Conservation (phyloP, 73 alveolate species). For the Stentor coeruleus region DNA sequence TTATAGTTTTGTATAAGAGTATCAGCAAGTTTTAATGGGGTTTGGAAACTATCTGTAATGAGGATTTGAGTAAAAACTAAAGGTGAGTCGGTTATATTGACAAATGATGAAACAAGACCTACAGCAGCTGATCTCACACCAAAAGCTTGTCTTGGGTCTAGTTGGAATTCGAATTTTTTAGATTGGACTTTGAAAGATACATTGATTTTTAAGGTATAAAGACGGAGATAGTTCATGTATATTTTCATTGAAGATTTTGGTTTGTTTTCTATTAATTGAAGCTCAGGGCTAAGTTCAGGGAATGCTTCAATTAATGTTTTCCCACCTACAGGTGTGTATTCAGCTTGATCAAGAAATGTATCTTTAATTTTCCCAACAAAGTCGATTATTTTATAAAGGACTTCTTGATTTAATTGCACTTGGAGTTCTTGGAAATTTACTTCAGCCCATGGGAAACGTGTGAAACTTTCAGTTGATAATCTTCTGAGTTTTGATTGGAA, state of each 20-base stretch:
- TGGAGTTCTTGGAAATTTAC: background rate
- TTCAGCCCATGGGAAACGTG: conserved; percentile 31
- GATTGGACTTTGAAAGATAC: conserved; percentile 30
- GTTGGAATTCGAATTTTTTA: background rate
- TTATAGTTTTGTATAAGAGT: conserved; percentile 50
- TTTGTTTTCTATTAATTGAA: conserved; percentile 32
- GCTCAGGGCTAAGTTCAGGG: conserved; percentile 27
- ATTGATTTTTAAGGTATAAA: conserved; percentile 46
- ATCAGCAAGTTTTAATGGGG: conserved; percentile 26
- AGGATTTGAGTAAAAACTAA: conserved; percentile 43
- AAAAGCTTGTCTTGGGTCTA: conserved; percentile 42
- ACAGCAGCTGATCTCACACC: conserved; percentile 34
- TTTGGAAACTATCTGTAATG: conserved; percentile 40
- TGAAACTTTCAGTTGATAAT: conserved; percentile 11
- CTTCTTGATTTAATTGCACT: background rate
- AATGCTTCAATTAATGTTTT: background rate
- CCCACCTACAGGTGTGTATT: background rate
- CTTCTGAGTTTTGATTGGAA: conserved; percentile 32
- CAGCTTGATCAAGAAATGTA: background rate
- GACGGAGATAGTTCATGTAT: conserved; percentile 36
- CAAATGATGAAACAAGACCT: conserved; percentile 34
- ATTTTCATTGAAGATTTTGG: conserved; percentile 29
- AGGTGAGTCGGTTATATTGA: conserved; percentile 64
- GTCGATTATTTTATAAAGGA: background rate
- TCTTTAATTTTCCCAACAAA: background rate